These are phyloP conservation scores for Melaleuca alternifolia DNA, from an alignment of 345 rosid species.

Conservation along the genomic window DNA sequence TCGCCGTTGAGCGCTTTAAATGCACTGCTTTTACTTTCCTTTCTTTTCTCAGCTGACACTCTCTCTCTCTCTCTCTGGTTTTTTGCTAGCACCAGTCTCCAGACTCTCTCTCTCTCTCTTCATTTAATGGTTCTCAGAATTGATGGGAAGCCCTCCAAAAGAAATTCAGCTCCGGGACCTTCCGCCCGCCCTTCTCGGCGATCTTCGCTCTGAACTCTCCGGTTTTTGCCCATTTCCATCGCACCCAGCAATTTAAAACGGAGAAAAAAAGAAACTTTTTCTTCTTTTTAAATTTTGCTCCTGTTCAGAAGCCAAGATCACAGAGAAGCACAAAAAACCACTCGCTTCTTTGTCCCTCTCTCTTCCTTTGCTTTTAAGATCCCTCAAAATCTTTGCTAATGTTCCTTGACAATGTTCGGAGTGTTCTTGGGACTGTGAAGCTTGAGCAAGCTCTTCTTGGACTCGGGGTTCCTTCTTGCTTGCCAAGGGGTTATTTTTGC, in stretches of 20 bases:
- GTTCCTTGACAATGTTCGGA: background rate
- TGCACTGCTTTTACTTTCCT: background rate
- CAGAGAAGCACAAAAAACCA: too few species aligned
- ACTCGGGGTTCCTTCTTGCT: background rate
- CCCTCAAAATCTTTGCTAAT: background rate
- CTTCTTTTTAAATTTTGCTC: background rate
- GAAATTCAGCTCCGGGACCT: background rate
- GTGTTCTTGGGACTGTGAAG: background rate
- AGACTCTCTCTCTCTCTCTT: background rate
- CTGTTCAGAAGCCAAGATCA: background rate
- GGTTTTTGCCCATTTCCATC: background rate
- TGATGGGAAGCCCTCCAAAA: background rate
- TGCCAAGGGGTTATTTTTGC: background rate
- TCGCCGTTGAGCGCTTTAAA: constrained; percentile 1
- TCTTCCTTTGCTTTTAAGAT: background rate
- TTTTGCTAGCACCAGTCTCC: too few species aligned
- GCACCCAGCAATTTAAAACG: background rate
- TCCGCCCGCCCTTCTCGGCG: background rate
- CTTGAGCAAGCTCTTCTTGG: background rate
- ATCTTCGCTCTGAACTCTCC: background rate
- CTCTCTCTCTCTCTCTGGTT: background rate
- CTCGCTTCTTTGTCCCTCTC: background rate
- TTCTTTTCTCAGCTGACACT: background rate
- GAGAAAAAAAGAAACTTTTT: background rate
- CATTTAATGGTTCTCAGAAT: background rate